Evolutionary conservation across 805 yeast genomes (phyloP).

Genomic region (Candida taoyuanica): DNA sequence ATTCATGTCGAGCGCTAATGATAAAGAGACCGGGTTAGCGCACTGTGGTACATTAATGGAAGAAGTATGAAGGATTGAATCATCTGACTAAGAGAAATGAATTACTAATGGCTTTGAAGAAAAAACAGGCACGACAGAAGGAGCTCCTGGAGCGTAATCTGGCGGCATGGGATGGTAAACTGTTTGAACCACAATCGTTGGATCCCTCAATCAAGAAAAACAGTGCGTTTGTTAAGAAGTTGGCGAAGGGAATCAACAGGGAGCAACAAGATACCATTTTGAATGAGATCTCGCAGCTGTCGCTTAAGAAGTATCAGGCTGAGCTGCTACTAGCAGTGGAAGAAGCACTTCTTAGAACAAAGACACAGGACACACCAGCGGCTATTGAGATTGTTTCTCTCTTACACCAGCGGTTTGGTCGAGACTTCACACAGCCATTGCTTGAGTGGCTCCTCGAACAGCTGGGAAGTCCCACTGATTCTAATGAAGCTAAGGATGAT

Average conservation of each 20-base stretch:
- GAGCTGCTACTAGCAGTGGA: constrained; percentile 60
- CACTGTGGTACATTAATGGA: too few relatives aligned
- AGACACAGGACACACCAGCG: constrained; percentile 54
- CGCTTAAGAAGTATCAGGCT: constrained; percentile 68
- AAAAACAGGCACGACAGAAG: not conserved
- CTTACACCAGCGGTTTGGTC: constrained; percentile 69
- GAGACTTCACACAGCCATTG: constrained; percentile 46
- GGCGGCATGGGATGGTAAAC: constrained; percentile 22
- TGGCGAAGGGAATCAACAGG: constrained; percentile 50
- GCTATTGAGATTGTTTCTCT: constrained; percentile 65
- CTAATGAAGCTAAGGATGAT: constrained; percentile 39
- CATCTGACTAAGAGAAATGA: not conserved
- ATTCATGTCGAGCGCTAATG: too few relatives aligned
- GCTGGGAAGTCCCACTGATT: constrained; percentile 32
- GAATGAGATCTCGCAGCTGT: constrained; percentile 56
- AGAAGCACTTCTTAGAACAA: constrained; percentile 55
- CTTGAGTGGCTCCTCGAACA: constrained; percentile 38
- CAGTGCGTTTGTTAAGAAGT: constrained; percentile 69
- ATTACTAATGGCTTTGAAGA: not conserved
- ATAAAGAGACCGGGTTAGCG: too few relatives aligned
- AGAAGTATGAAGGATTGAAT: too few relatives aligned
- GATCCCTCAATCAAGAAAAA: constrained; percentile 83
- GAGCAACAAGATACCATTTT: constrained; percentile 47
- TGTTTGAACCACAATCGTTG: constrained; percentile 25
- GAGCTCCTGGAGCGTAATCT: constrained; percentile 14